A percentile compares a stretch with the other conserved stretches of the same genome.
Evolutionary conservation across 345 rosid species (phyloP).

Genomic region (Ceriops decandra): DNA sequence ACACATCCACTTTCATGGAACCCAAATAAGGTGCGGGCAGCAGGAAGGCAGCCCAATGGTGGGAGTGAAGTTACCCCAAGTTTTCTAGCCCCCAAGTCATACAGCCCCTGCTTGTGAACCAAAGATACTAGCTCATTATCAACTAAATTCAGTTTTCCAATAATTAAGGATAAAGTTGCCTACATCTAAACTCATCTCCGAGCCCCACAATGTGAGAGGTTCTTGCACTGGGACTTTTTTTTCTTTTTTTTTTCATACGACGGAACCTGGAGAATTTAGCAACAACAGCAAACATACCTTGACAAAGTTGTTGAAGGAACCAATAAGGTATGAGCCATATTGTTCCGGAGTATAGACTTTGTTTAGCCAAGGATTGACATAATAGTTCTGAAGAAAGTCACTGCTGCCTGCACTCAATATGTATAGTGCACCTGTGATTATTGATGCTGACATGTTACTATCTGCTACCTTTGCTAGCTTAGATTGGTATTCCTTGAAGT

Average conservation of each 20-base stretch:
- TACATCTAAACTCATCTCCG: no score
- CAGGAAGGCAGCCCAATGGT: slow-evolving; percentile 91
- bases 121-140: not conserved
- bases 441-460: slow-evolving; percentile 43
- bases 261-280: slow-evolving; percentile 26
- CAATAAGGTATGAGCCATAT: slow-evolving; percentile 60
- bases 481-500: slow-evolving; percentile 73
- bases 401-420: slow-evolving; percentile 80
- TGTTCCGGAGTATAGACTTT: slow-evolving; percentile 59
- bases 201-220: no score
- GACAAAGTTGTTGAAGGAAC: slow-evolving; percentile 50
- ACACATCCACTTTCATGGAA: slow-evolving; percentile 64
- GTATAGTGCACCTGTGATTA: slow-evolving; percentile 59
- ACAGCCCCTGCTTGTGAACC: slow-evolving; percentile 39
- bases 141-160: no score
- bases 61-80: slow-evolving; percentile 91
- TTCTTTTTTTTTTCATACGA: no score
- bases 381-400: slow-evolving; percentile 88
- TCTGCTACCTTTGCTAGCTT: slow-evolving; percentile 71
- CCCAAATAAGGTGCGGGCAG: slow-evolving; percentile 73
- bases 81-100: slow-evolving; percentile 74
- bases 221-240: no score
- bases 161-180: no score
- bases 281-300: slow-evolving; percentile 38
- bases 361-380: slow-evolving; percentile 65